Evolutionary conservation across 306 rosid genomes (phyloP).

Genomic region (Castanea crenata): DNA sequence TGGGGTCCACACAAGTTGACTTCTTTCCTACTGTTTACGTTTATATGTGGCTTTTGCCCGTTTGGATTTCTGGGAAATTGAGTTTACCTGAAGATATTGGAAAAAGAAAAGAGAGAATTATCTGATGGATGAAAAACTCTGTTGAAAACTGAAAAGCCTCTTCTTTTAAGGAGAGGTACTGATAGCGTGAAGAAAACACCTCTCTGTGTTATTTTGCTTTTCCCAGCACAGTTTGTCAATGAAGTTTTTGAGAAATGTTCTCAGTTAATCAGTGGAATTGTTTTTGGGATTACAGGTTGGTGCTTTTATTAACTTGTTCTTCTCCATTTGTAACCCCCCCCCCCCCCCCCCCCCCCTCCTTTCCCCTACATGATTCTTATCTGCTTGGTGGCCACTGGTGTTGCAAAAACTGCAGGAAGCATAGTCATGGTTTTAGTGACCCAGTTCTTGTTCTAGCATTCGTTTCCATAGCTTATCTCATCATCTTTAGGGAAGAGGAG

Average conservation of each 20-base stretch:
- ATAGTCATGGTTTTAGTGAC: conserved; percentile 46
- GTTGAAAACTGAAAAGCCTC: conserved; percentile 32
- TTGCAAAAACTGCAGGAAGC: conserved; percentile 51
- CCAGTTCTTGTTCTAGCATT: conserved; percentile 66
- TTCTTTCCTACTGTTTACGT: neutral
- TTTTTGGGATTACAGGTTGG: conserved; percentile 68
- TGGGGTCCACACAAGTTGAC: conserved; percentile 41
- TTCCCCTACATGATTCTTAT: neutral
- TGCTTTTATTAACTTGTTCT: neutral
- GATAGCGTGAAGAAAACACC: conserved; percentile 29
- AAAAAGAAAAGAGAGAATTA: neutral
- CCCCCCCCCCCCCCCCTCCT: too few relatives aligned
- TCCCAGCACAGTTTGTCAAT: conserved; percentile 40
- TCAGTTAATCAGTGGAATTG: conserved; percentile 21
- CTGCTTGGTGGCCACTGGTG: conserved; percentile 16
- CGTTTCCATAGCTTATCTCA: conserved; percentile 53
- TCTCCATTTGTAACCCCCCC: neutral
- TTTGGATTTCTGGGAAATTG: neutral
- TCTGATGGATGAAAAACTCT: conserved; percentile 40
- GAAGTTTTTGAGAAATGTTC: conserved; percentile 22
- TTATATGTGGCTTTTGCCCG: conserved; percentile 3
- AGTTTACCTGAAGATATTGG: neutral
- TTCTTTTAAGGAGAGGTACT: conserved; percentile 31
- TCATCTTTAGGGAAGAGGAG: conserved; percentile 55
- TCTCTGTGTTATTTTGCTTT: conserved; percentile 36